Base-by-base conservation (phyloP, 495 filamentous ascomycete species). In the Penicillium arizonense region DNA sequence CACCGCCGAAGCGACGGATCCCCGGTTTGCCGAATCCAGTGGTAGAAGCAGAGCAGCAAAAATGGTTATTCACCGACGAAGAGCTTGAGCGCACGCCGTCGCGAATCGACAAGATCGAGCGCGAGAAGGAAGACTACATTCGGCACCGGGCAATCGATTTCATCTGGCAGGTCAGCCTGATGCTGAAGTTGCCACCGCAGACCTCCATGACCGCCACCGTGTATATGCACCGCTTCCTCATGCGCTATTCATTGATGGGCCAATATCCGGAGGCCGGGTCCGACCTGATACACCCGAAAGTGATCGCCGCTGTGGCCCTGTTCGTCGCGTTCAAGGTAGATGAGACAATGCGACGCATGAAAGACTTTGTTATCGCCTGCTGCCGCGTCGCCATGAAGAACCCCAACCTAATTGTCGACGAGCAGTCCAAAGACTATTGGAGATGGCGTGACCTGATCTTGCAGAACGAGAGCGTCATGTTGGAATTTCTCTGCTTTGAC, bases 321-420 rank as follows among this genome's bases (percentile, higher is more conserved):
- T 97, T 96, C 61, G 82, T 98, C 7, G 93, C 94, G 8, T 95
- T 91, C 58, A 98, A 98, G 70, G 92, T 95, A 5, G 94, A 97
- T 58, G 94, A 98, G 65, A 93, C 92, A 63, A 90, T 89, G 62
- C 88, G 92, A 24, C 95, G 94, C 60, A 95, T 96, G 60, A 91
- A 88, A 59, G 91, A 97, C 54, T 75, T 98, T 30, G 89, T 98
- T 50, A 83, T 96, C 20, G 89, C 92, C 0, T 95, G 93, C 61
- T 91, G 90, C 44, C 90, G 91, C 53, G 92, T 96, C 12, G 95
- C 93, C 26, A 93, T 96, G 66, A 97, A 98, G 72, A 87, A 97
- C 59, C 75, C 87, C 7, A 86, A 89, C 60, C 79, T 96, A 47
- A 69, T 87, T 10, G 87, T 98, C 21, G 93, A 97, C 62, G 94